Conservation (phyloP, 2,329 filamentous ascomycete genomes). For the Microsporum ferrugineum region DNA sequence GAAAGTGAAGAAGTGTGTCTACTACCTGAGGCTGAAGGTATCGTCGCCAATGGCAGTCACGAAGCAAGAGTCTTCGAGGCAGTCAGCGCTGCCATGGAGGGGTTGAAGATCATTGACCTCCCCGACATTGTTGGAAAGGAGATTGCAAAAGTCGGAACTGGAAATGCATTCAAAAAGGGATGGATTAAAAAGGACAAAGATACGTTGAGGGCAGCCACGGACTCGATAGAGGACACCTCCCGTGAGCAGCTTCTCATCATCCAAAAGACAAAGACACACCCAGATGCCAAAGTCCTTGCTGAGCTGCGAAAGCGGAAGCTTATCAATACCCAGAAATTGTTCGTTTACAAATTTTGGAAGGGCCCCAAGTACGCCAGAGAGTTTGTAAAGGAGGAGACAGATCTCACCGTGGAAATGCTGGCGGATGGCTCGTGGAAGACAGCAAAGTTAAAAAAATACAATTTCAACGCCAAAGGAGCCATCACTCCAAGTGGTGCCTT, state of each 20-base stretch:
- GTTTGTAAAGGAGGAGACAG: constrained; percentile 85
- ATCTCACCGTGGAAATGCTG: constrained; percentile 89
- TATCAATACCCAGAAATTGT: constrained; percentile 68
- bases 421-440: constrained; percentile 80
- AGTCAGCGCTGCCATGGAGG: constrained; percentile 59
- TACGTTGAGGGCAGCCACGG: constrained; percentile 44
- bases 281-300: constrained; percentile 61
- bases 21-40: constrained; percentile 61
- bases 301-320: constrained; percentile 92
- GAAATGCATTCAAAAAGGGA: constrained; percentile 74
- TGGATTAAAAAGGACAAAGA: constrained; percentile 56
- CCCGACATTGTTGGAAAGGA: constrained; percentile 38
- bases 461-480: constrained; percentile 59
- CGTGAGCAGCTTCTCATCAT: constrained; percentile 64
- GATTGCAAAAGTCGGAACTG: constrained; percentile 60
- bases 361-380: constrained; percentile 79
- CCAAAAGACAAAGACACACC: constrained; percentile 54
- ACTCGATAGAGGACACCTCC: constrained; percentile 70
- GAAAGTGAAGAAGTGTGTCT: constrained; percentile 67
- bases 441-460: constrained; percentile 74
- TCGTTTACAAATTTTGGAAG: constrained; percentile 73
- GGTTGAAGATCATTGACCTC: constrained; percentile 66
- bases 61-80: constrained; percentile 74
- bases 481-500: constrained; percentile 39
- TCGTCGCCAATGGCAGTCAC: constrained; percentile 65